These are phyloP conservation scores for Colletotrichum sojae DNA, from an alignment of 2,329 filamentous ascomycete genomes.

Conservation along the genomic window DNA sequence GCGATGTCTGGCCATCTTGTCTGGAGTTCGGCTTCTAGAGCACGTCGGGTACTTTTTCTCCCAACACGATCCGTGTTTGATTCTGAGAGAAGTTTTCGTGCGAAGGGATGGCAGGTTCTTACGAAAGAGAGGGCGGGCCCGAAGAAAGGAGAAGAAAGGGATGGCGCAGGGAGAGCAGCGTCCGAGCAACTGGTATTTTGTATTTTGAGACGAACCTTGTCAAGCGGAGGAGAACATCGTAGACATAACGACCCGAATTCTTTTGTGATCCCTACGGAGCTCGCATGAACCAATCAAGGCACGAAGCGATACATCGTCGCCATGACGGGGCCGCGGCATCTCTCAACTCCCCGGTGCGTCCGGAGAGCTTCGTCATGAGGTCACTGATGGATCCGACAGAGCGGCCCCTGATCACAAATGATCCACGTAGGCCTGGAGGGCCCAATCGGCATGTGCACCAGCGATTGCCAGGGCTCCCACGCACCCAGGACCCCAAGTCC, in stretches of 20 bases:
- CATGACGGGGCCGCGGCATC: constrained; percentile 29
- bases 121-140: constrained; percentile 15
- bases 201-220: constrained; percentile 29
- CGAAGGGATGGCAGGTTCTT: constrained; percentile 23
- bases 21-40: neutral
- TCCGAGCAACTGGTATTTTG: constrained; percentile 30
- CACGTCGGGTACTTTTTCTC: neutral
- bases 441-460: constrained; percentile 28
- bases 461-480: constrained; percentile 2
- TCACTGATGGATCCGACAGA: constrained; percentile 37
- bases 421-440: constrained; percentile 19
- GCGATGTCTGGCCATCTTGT: constrained; percentile 66
- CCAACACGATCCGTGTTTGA: constrained; percentile 10
- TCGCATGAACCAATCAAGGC: constrained; percentile 31
- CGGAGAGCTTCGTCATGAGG: constrained; percentile 36
- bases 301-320: constrained; percentile 19
- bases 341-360: constrained; percentile 28
- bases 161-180: constrained; percentile 30
- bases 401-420: constrained; percentile 24
- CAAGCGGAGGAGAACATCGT: neutral
- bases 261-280: constrained; percentile 2
- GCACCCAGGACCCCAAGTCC: too few species aligned
- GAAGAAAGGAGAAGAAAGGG: constrained; percentile 22
- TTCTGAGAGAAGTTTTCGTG: constrained; percentile 5
- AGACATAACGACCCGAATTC: constrained; percentile 3